Evolutionary conservation across 2,329 filamentous ascomycete species (phyloP).

Genomic region (Penicillium sp.): DNA sequence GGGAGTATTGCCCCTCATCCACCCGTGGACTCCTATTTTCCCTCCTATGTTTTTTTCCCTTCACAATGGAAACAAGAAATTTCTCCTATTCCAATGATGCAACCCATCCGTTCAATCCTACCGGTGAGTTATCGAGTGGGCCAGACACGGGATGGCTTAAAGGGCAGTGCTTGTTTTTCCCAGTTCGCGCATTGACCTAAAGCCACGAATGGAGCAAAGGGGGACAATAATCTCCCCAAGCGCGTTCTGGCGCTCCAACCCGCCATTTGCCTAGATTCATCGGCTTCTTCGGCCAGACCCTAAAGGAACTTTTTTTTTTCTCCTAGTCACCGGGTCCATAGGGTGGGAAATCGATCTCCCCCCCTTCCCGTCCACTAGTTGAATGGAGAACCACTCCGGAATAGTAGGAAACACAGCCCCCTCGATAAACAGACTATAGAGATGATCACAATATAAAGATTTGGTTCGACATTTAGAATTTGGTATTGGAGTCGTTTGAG

Average conservation of each 20-base stretch:
- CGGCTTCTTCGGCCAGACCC: slow-evolving; percentile 1
- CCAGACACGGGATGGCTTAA: slow-evolving; percentile 21
- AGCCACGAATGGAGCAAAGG: not conserved
- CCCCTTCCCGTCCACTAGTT: not conserved
- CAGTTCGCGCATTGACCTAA: slow-evolving; percentile 8
- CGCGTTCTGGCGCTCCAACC: slow-evolving; percentile 4
- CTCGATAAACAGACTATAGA: not conserved
- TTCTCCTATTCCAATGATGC: not conserved
- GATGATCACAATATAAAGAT: slow-evolving; percentile 1
- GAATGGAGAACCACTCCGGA: not conserved
- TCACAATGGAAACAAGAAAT: not conserved
- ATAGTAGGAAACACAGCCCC: not conserved
- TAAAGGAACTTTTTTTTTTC: not conserved
- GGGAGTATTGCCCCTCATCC: not conserved
- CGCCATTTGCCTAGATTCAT: slow-evolving; percentile 1
- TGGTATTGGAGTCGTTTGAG: not conserved
- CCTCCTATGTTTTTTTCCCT: not conserved
- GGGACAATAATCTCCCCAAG: slow-evolving; percentile 4
- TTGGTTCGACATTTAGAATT: not conserved
- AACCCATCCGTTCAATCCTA: not conserved
- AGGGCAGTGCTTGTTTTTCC: slow-evolving; percentile 10
- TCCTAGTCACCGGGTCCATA: not conserved
- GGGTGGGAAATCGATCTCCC: not conserved
- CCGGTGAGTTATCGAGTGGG: slow-evolving; percentile 14
- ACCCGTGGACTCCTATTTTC: not conserved